phyloP scores from a whole-genome alignment of 495 filamentous ascomycete species.

The Hapsidospora chrysogenum region DNA sequence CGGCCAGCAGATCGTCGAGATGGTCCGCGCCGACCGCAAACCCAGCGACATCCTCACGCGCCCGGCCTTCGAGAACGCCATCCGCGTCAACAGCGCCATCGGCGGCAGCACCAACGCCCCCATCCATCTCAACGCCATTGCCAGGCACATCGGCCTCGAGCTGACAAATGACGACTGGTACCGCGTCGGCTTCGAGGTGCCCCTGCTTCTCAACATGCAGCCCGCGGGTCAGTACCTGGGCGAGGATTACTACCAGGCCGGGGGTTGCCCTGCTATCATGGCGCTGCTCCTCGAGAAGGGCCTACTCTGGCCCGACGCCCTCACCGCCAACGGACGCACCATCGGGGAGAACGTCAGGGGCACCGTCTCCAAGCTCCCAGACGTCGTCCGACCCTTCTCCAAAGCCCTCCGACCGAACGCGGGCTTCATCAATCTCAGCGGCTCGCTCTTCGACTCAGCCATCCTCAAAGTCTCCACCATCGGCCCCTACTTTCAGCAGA shows the following conservation, averaged over 20 bases:
- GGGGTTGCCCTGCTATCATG: constrained; percentile 57
- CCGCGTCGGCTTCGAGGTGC: constrained; percentile 76
- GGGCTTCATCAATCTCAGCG: constrained; percentile 16
- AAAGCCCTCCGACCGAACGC: constrained; percentile 24
- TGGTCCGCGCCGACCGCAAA: constrained; percentile 89
- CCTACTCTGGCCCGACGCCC: constrained; percentile 61
- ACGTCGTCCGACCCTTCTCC: constrained; percentile 27
- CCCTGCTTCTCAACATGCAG: constrained; percentile 79
- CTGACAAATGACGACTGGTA: constrained; percentile 87
- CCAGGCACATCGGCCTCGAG: constrained; percentile 59
- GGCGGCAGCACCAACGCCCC: constrained; percentile 75
- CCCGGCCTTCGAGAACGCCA: constrained; percentile 83
- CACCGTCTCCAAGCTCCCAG: constrained; percentile 22
- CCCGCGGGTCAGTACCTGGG: constrained; percentile 89
- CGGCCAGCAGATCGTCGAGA: constrained; percentile 71
- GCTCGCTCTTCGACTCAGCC: neutral
- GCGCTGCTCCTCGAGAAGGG: constrained; percentile 87
- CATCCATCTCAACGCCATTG: constrained; percentile 77
- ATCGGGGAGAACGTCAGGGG: constrained; percentile 35
- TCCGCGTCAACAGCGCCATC: constrained; percentile 89
- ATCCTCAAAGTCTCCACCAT: neutral
- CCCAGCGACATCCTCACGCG: constrained; percentile 75
- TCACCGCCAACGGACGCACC: constrained; percentile 10
- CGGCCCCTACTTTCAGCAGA: neutral
- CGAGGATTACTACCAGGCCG: constrained; percentile 68